Base-by-base conservation (phyloP, 2,329 filamentous ascomycete species). In the Colletotrichum godetiae region DNA sequence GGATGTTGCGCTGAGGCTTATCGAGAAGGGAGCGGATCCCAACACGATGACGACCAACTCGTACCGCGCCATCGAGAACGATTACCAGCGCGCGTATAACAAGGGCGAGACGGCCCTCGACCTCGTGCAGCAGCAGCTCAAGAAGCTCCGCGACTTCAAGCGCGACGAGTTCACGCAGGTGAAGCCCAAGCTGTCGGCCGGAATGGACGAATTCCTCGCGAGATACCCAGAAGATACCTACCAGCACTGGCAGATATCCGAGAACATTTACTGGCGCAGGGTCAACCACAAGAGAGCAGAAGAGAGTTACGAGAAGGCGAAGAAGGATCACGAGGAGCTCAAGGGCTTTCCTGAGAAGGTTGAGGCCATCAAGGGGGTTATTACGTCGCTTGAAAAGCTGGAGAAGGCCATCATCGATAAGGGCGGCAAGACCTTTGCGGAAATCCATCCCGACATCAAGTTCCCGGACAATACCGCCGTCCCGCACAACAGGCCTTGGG, bases 361-460 rank as follows among this genome's bases (percentile, higher is more conserved):
- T 62, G 82, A 84, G 6, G 89, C 88, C 0, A 86, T 94, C 22
- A 75, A 85, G 11, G 81, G 86, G 8, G 78, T 89, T 15, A 82
- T 92, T 15, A 75, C 78, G 0, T 85, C 88, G 1, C 88, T 92
- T 49, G 84, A 91, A 75, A 78, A 83, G 24, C 81, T 94, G 1
- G 89, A 93, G 77, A 77, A 83, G 2, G 77, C 80, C 2, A 82
- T 96, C 24, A 55, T 92, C 2, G 80, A 82, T 4, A 89, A 86
- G 70, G 91, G 89, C 0, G 94, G 88, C 2, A 95, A 94, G 81
- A 88, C 88, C 0, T 95, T 94, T 78, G 78, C 81, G 13, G 89
- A 95, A 59, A 82, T 94, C 7, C 81, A 93, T 79, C 92, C 92
- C 0, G 83, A 90, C 1, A 80, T 87, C 68, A 79, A 82, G 31